Base-by-base conservation (phyloP, 805 yeast species). In the Starmerella powellii region DNA sequence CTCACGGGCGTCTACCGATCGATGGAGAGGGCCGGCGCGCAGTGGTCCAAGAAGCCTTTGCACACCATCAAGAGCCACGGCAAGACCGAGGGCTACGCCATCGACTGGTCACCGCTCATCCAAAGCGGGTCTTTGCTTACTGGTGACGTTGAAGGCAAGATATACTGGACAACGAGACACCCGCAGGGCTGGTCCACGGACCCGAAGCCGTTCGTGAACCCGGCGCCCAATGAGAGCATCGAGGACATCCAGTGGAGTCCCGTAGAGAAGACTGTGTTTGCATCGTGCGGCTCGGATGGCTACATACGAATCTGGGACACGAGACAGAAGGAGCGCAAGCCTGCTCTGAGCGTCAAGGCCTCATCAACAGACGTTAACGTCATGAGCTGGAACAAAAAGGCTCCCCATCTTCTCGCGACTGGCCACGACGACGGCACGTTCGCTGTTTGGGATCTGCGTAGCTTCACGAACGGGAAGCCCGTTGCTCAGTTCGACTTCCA, bases 181-280 rank as follows among this genome's bases (percentile, higher is more conserved):
- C 71, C 81, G 4, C 70, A 80, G 26, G 62, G 63, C 13, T 91
- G 96, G 95, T 66, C 69, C 35, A 86, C 97, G 2, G 96, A 88
- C 54, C 76, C 77, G 55, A 74, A 78, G 10, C 83, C 96, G 26
- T 91, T 76, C 62, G 56, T 64, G 12, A 61, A 60, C 34, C 44
- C 47, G 11, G 69, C 66, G 45, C 78, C 80, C 48, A 70, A 73
- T 19, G 72, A 76, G 42, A 67, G 81, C 31, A 80, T 91, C 45
- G 98, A 91, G 64, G 98, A 91, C 59, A 74, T 91, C 45, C 97
- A 91, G 63, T 91, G 97, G 96, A 83, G 95, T 11, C 80, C 80
- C 41, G 74, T 87, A 4, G 97, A 91, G 60, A 73, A 72, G 49
- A 85, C 96, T 0, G 98, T 91, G 24, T 91, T 91, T 60, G 94